phyloP scores from a whole-genome alignment of 2,329 filamentous ascomycete genomes.

The Plenodomus biglobosus region DNA sequence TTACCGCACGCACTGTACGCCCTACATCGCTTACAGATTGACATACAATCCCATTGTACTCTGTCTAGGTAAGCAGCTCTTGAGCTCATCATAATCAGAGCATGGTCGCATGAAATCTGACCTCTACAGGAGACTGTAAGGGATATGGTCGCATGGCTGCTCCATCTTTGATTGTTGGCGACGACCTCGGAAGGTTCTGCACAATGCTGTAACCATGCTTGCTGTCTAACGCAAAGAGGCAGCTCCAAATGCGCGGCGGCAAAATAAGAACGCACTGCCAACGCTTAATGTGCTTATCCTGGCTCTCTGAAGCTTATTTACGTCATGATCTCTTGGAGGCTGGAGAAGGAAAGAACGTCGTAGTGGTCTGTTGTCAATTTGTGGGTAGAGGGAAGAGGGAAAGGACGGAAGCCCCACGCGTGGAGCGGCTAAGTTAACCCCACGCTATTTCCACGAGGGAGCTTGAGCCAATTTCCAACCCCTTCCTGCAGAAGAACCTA shows the following conservation, averaged over 20 bases:
- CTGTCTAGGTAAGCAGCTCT: neutral
- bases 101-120: neutral
- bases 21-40: neutral
- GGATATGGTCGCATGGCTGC: neutral
- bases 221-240: conserved; percentile 15
- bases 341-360: neutral
- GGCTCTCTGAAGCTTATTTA: conserved; percentile 18
- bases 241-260: conserved; percentile 16
- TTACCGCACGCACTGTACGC: neutral
- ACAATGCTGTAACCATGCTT: conserved; percentile 4
- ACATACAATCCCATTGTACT: neutral
- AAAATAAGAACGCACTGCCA: conserved; percentile 13
- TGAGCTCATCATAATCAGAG: neutral
- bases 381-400: too few relatives aligned
- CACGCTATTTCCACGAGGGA: too few relatives aligned
- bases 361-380: too few relatives aligned
- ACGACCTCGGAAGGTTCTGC: neutral
- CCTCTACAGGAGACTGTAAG: neutral
- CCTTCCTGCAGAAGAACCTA: too few relatives aligned
- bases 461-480: too few relatives aligned
- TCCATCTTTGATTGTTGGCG: neutral
- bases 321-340: conserved; percentile 15
- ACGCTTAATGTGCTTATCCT: conserved; percentile 12
- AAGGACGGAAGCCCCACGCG: too few relatives aligned
- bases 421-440: too few relatives aligned